Evolutionary conservation across 2,329 filamentous ascomycete species (phyloP), one percentile per base, ranked within the genome.

Genomic region (Verticillium isaacii): DNA sequence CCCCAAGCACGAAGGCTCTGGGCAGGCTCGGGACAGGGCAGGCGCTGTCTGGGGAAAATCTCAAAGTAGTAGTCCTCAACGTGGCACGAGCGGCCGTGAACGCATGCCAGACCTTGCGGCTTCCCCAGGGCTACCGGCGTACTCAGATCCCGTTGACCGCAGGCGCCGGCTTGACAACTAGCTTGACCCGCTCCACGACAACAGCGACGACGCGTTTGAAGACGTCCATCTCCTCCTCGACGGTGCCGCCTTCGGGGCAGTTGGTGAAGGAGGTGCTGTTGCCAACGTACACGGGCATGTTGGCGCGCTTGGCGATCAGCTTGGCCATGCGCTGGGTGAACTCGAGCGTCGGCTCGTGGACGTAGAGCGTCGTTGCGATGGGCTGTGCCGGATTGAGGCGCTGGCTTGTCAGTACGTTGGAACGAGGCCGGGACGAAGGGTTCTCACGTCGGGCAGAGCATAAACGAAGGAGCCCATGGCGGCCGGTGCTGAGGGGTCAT

Each of bases 211-310:
- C 86, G 66, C 83, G 84, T 69, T 85, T 87, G 68, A 97, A 89
- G 0, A 90, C 92, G 71, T 94, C 92, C 87, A 97, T 93, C 78
- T 98, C 94, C 79, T 98, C 95, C 72, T 97, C 93, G 7, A 94
- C 86, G 0, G 87, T 90, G 23, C 92, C 90, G 11, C 92, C 92
- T 69, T 93, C 85, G 2, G 89, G 90, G 6, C 88, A 84, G 69
- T 82, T 86, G 15, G 85, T 85, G 65, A 97, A 87, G 67, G 89
- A 92, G 69, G 96, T 87, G 37, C 93, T 97, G 72, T 91, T 96
- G 25, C 91, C 91, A 19, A 98, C 91, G 73, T 97, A 98, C n/a
- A 91, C 88, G 0, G 93, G 93, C 65, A 87, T 85, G 36, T 82
- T 80, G 32, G 88, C 85, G 68, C 86, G 89, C 60, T 87, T 85